Evolutionary conservation across 129 eudicot genomes (phyloP).

Genomic region (Deinandra increscens): DNA sequence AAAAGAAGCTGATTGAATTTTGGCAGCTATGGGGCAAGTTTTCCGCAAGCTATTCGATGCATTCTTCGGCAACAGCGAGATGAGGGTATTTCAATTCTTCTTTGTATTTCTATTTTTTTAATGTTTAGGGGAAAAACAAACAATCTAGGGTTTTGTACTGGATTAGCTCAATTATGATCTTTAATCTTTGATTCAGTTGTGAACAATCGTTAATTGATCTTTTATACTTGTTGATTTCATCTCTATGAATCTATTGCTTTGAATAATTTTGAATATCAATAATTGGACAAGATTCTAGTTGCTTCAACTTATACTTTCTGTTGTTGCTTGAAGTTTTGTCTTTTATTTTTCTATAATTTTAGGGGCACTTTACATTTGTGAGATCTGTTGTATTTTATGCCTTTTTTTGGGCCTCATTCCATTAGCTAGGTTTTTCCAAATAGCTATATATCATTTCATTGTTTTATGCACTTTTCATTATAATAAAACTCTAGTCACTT

Average conservation of each 20-base stretch:
- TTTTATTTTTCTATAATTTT: background rate
- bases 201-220: background rate
- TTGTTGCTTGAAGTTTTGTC: background rate
- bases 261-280: slow-evolving; percentile 4
- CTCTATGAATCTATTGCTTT: slow-evolving; percentile 11
- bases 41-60: slow-evolving; percentile 95
- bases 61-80: slow-evolving; percentile 96
- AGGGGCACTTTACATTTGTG: slow-evolving; percentile 11
- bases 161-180: background rate
- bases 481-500: too few species aligned
- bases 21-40: slow-evolving; percentile 79
- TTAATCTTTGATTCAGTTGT: slow-evolving; percentile 18
- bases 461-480: too few species aligned
- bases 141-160: slow-evolving; percentile 26
- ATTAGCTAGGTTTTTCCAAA: too few species aligned
- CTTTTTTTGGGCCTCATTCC: too few species aligned
- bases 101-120: background rate
- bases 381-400: too few species aligned
- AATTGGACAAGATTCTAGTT: background rate
- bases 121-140: background rate
- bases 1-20: background rate
- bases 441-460: too few species aligned
- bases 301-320: background rate
- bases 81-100: slow-evolving; percentile 54
- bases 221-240: background rate